Evolutionary conservation across 306 rosid genomes (phyloP), one percentile per base, ranked within the genome.

Genomic region (Casuarina equisetifolia): DNA sequence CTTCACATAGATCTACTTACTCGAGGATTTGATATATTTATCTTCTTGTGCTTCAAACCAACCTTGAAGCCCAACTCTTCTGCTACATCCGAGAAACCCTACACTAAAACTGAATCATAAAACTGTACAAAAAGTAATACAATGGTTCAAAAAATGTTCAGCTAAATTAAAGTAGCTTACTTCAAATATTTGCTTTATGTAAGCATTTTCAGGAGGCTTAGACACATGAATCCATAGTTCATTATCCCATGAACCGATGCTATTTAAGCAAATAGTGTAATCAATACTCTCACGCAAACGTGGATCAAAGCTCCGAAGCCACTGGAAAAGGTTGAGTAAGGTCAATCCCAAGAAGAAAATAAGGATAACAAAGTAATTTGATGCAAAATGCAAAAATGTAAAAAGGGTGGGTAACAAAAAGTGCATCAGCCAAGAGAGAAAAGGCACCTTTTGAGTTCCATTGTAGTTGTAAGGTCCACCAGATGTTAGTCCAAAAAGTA

Each of bases 401-500:
- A 70, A 61, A 43, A 75, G 70, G 61, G 61, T 50, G 70, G 61
- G 61, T 50, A 76, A 82, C 50, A 77, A 40, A 57, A 83, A 52
- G 17, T 74, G 73, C 83, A 52, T 70, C 39, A 35, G 48, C 5
- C 13, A 38, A 57, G 7, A 80, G 32, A 36, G 70, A 64, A 72
- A 61, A 15, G 40, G 48, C 84, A 96, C 99, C 98, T 96, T 92
- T 39, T 85, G 89, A 76, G 99, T 96, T 82, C 99, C 99, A 80
- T 96, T 93, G 88, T 96, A 96, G 87, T 96, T 93, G 85, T 90
- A 96, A 68, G 99, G 99, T 69, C 98, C 99, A 38, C 94, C 98
- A 75, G 99, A 96, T 12, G 98, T 96, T 82, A 96, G 87, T 73
- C 99, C 99, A 19, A 96, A 96, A 42, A 96, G 94, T 71, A 96